Evolutionary conservation across 441 rosid species (phyloP).

Genomic region (Corymbia citriodora): DNA sequence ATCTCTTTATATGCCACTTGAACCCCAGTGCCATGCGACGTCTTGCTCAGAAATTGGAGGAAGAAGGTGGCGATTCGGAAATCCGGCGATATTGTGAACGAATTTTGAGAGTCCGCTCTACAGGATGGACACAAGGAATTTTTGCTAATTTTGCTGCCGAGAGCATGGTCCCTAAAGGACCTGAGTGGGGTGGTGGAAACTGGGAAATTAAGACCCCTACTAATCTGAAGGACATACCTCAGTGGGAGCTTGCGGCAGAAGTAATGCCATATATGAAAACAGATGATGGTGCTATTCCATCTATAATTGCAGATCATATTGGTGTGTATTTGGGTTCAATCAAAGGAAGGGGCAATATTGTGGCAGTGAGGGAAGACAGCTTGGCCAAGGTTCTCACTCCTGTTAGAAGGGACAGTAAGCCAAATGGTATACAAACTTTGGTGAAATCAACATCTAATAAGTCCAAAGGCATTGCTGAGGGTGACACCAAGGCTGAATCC

Average conservation of each 20-base stretch:
- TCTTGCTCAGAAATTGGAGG: constrained; percentile 96
- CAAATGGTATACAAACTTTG: constrained; percentile 31
- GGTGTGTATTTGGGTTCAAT: constrained; percentile 95
- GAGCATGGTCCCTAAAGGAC: constrained; percentile 98
- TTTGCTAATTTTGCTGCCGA: constrained; percentile 99
- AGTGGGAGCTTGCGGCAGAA: constrained; percentile 95
- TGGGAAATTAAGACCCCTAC: constrained; percentile 97
- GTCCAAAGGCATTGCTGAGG: constrained; percentile 41
- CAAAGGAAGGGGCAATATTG: constrained; percentile 89
- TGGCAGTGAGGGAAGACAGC: constrained; percentile 81
- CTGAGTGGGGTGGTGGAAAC: constrained; percentile 99
- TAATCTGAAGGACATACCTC: constrained; percentile 77
- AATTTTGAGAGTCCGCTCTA: constrained; percentile 82
- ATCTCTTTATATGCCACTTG: constrained; percentile 96
- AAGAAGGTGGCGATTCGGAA: constrained; percentile 84
- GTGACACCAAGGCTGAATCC: constrained; percentile 40
- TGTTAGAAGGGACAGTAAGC: constrained; percentile 34
- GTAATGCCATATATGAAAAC: constrained; percentile 99
- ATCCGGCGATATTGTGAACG: constrained; percentile 91
- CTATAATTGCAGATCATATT: constrained; percentile 80
- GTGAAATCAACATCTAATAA: constrained; percentile 32
- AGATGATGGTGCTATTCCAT: constrained; percentile 90
- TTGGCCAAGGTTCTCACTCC: constrained; percentile 66
- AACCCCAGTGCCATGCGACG: constrained; percentile 99
- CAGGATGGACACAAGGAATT: constrained; percentile 98